Evolutionary conservation across 768 basidiomycete genomes (phyloP).

Genomic region (Ramaria sp.): DNA sequence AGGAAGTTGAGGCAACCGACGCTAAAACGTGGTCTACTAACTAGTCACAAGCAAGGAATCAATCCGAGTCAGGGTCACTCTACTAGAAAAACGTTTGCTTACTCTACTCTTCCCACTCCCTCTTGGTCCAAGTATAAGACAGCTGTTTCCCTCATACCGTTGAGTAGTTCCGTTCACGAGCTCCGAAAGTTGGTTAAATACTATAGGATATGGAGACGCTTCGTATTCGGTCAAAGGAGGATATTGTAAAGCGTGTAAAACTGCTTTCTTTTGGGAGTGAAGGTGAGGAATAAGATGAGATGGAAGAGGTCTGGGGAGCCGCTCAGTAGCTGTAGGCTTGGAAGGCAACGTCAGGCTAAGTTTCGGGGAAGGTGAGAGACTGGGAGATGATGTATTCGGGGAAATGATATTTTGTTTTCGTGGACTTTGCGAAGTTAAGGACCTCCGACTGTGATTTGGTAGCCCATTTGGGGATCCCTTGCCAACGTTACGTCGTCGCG

Average conservation of each 20-base stretch:
- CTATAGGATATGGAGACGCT: slow-evolving; percentile 36
- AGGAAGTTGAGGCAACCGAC: slow-evolving; percentile 25
- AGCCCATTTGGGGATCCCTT: not conserved
- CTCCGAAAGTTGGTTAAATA: slow-evolving; percentile 45
- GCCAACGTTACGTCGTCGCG: not conserved
- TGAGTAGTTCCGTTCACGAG: slow-evolving; percentile 63
- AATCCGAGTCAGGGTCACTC: not conserved
- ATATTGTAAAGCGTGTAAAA: slow-evolving; percentile 35
- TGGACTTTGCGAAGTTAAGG: not conserved
- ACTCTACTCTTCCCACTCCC: slow-evolving; percentile 83
- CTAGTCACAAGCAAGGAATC: slow-evolving; percentile 16
- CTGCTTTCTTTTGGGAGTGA: slow-evolving; percentile 41
- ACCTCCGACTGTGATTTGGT: not conserved
- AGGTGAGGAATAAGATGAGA: not conserved
- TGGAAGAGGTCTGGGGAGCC: not conserved
- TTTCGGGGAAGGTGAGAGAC: not conserved
- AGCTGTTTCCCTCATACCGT: slow-evolving; percentile 89
- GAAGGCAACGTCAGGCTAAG: not conserved
- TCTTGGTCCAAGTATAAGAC: slow-evolving; percentile 73
- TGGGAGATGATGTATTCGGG: not conserved
- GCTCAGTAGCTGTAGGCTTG: not conserved
- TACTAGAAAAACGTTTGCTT: slow-evolving; percentile 17
- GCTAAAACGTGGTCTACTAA: slow-evolving; percentile 48
- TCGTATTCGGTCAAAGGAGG: slow-evolving; percentile 20
- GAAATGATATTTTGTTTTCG: not conserved